Percentiles rank a stretch among this genome's conserved stretches.
These are phyloP conservation scores for Euphorbia celastroides DNA, from an alignment of 441 rosid species.

Conservation along the genomic window DNA sequence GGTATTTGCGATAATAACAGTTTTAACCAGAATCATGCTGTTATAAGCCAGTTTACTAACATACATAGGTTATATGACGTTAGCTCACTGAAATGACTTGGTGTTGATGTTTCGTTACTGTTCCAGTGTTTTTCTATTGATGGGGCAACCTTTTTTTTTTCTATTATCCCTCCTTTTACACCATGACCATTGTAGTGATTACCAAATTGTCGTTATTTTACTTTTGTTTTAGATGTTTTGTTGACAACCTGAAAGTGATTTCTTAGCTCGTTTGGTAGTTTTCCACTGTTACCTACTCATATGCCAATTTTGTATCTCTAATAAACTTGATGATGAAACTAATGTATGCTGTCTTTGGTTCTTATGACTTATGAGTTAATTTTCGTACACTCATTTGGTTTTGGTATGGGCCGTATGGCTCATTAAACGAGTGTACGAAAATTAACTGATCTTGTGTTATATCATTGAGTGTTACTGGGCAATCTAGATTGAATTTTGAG, in stretches of 20 bases:
- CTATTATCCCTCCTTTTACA: neutral
- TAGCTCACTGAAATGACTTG: neutral
- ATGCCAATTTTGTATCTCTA: neutral
- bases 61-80: neutral
- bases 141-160: neutral
- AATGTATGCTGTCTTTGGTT: neutral
- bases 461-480: constrained; percentile 8
- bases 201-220: neutral
- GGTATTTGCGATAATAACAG: neutral
- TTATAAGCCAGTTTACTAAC: neutral
- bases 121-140: neutral
- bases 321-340: neutral
- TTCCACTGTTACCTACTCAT: neutral
- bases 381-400: neutral
- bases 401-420: no score
- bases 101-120: neutral
- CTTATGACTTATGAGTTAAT: neutral
- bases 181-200: neutral
- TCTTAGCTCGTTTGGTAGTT: neutral
- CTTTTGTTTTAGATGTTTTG: neutral
- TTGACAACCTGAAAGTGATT: constrained; percentile 1
- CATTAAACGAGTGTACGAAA: neutral
- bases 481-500: constrained; percentile 16
- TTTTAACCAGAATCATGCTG: neutral
- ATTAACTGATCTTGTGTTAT: neutral